Evolutionary conservation across 805 yeast species (phyloP).

Genomic region (Cyberlindnera americana): DNA sequence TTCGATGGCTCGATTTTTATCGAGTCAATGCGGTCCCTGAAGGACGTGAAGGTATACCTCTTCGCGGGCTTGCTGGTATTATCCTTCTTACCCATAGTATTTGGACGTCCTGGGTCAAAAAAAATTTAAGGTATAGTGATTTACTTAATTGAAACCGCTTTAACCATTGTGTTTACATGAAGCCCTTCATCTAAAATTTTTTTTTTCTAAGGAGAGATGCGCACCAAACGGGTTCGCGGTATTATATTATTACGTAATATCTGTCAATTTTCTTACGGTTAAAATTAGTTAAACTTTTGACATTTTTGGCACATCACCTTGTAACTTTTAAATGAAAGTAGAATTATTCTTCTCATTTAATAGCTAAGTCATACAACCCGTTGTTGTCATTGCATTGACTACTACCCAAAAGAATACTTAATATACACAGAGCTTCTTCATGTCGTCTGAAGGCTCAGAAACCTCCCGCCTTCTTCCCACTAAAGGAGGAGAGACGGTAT

Average conservation of each 20-base stretch:
- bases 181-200: conserved; percentile 4
- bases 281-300: too few relatives aligned
- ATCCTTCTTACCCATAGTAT: conserved; percentile 21
- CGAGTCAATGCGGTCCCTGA: conserved; percentile 78
- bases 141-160: neutral
- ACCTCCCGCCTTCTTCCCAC: conserved; percentile 8
- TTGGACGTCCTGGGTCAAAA: neutral
- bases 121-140: neutral
- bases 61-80: conserved; percentile 48
- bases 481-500: neutral
- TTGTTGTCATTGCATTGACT: too few relatives aligned
- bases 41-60: conserved; percentile 65
- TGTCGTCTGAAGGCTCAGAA: conserved; percentile 11
- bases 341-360: too few relatives aligned
- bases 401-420: too few relatives aligned
- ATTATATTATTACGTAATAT: neutral
- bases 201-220: conserved; percentile 7
- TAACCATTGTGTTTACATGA: neutral
- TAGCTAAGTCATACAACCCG: too few relatives aligned
- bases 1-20: conserved; percentile 76
- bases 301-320: conserved; percentile 2
- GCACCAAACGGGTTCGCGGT: conserved; percentile 6
- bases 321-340: too few relatives aligned
- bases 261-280: conserved; percentile 1
- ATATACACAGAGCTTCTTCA: too few relatives aligned